Evolutionary conservation across 1,139 yeast species (phyloP).

Genomic region (Suhomyces bolitotheri): DNA sequence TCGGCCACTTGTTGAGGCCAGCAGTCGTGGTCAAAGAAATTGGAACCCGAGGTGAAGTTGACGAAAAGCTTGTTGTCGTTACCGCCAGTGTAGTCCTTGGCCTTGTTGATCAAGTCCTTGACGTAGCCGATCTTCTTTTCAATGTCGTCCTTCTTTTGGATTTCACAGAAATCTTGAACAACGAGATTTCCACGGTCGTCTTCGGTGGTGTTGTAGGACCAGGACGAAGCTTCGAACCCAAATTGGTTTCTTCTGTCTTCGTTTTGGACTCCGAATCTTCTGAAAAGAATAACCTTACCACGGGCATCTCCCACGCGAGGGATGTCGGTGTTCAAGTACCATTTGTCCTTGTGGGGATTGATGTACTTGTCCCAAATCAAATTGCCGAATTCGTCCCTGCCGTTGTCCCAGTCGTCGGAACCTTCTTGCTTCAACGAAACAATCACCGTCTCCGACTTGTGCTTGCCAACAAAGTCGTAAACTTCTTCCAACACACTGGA

Average conservation of each 20-base stretch:
- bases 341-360: constrained; percentile 49
- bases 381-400: constrained; percentile 64
- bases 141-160: constrained; percentile 53
- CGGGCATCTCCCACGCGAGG: constrained; percentile 64
- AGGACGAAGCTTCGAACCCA: constrained; percentile 69
- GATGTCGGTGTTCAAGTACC: constrained; percentile 60
- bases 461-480: constrained; percentile 53
- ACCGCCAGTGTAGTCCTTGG: constrained; percentile 48
- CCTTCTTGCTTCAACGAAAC: constrained; percentile 80
- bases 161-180: constrained; percentile 78
- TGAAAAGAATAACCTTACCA: constrained; percentile 65
- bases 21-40: constrained; percentile 67
- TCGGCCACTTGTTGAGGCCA: constrained; percentile 74
- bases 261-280: constrained; percentile 66
- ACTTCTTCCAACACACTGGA: constrained; percentile 53
- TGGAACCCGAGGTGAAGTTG: constrained; percentile 75
- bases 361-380: constrained; percentile 63
- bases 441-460: constrained; percentile 61
- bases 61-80: constrained; percentile 60
- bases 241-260: constrained; percentile 44
- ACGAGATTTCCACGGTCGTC: constrained; percentile 64
- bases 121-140: constrained; percentile 59
- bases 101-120: constrained; percentile 55
- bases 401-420: constrained; percentile 60
- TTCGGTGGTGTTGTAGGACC: constrained; percentile 67